Evolutionary conservation across 257 asterid genomes (phyloP).

Genomic region (Gentiana macrophylla): DNA sequence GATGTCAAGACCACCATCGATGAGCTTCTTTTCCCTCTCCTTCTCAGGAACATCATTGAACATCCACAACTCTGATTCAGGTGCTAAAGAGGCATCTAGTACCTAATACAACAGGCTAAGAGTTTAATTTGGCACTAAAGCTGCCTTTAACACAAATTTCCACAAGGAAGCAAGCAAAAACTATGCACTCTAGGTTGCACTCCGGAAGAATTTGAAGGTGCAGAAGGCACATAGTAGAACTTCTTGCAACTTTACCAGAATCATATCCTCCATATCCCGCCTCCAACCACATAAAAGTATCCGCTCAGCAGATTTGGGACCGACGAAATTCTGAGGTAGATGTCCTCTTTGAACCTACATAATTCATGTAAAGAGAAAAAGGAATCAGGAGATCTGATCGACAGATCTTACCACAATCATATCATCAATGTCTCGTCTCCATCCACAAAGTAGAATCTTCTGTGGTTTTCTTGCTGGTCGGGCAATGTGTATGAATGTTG

Average conservation of each 20-base stretch:
- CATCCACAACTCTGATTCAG: conserved; percentile 84
- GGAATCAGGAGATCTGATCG: conserved; percentile 56
- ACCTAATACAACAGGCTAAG: conserved; percentile 29
- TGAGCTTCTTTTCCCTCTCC: conserved; percentile 66
- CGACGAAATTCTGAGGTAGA: conserved; percentile 50
- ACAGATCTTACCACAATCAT: conserved; percentile 91
- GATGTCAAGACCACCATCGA: conserved; percentile 73
- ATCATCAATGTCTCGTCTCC: conserved; percentile 96
- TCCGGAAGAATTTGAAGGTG: conserved; percentile 12
- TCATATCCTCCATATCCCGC: conserved; percentile 94
- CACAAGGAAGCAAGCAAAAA: background rate
- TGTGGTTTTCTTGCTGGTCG: conserved; percentile 79
- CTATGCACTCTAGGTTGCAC: background rate
- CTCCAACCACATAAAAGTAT: conserved; percentile 96
- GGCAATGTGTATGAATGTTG: conserved; percentile 52
- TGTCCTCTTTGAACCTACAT: conserved; percentile 73
- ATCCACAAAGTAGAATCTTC: conserved; percentile 96
- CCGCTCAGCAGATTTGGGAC: conserved; percentile 62
- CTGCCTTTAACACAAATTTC: background rate
- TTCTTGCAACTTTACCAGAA: conserved; percentile 52
- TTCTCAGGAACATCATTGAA: conserved; percentile 77
- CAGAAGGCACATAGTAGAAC: conserved; percentile 10
- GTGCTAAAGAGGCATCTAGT: conserved; percentile 81
- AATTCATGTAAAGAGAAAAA: conserved; percentile 61
- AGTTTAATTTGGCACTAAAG: background rate